Evolutionary conservation across 805 yeast genomes (phyloP).

Genomic region (Pichia californica): DNA sequence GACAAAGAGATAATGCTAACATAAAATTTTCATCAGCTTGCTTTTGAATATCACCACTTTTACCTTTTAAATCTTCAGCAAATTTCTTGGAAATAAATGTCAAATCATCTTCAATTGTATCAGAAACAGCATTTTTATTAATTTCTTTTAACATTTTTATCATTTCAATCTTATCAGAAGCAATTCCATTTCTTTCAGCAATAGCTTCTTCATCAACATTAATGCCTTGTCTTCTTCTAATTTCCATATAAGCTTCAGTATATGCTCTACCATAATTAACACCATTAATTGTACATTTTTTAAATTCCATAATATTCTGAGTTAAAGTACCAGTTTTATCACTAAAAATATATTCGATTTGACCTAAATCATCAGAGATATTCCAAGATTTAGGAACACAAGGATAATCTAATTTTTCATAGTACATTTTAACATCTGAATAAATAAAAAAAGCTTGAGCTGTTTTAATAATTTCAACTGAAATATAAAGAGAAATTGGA

Average conservation of each 20-base stretch:
- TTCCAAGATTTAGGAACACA: slow-evolving; percentile 84
- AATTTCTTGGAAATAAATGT: slow-evolving; percentile 66
- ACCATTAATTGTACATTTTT: slow-evolving; percentile 73
- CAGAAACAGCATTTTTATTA: slow-evolving; percentile 26
- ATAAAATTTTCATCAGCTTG: slow-evolving; percentile 64
- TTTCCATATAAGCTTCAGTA: slow-evolving; percentile 77
- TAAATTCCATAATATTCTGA: slow-evolving; percentile 81
- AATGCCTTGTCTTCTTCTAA: slow-evolving; percentile 70
- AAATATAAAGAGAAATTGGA: slow-evolving; percentile 76
- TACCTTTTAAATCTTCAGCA: slow-evolving; percentile 54
- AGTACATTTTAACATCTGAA: slow-evolving; percentile 68
- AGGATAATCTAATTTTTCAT: slow-evolving; percentile 64
- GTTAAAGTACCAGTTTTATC: slow-evolving; percentile 84
- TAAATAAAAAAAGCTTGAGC: slow-evolving; percentile 77
- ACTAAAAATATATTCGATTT: slow-evolving; percentile 76
- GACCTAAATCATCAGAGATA: slow-evolving; percentile 81
- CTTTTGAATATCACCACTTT: slow-evolving; percentile 45
- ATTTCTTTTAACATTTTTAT: slow-evolving; percentile 36
- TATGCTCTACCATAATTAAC: slow-evolving; percentile 70
- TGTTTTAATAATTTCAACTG: slow-evolving; percentile 76
- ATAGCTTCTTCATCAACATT: slow-evolving; percentile 49
- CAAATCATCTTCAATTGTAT: slow-evolving; percentile 45
- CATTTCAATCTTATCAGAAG: slow-evolving; percentile 56
- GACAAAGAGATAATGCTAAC: slow-evolving; percentile 72
- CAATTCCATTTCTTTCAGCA: slow-evolving; percentile 43